Conservation (phyloP, 352 stramenopile genomes). For the Phytophthora europaea region DNA sequence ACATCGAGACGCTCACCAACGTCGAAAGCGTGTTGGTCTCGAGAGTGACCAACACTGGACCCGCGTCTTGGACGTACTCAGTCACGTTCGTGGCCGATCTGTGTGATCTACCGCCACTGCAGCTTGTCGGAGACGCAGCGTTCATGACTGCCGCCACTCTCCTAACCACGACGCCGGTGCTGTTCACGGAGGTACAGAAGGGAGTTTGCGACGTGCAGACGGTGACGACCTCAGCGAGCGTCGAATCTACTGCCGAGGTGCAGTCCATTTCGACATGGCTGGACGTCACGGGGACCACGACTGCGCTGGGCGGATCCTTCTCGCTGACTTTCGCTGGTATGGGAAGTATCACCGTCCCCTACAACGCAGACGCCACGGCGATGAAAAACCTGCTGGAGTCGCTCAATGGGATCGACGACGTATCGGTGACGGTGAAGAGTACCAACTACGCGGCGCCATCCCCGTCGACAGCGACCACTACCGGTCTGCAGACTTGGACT, state of each 20-base stretch:
- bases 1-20: constrained; percentile 85
- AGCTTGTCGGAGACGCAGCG: constrained; percentile 54
- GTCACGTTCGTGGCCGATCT: constrained; percentile 92
- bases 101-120: constrained; percentile 82
- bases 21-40: constrained; percentile 87
- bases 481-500: constrained; percentile 73
- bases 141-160: constrained; percentile 58
- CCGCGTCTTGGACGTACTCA: constrained; percentile 67
- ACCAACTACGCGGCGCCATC: constrained; percentile 53
- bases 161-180: constrained; percentile 40
- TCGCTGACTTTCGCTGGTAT: constrained; percentile 66
- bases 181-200: constrained; percentile 76
- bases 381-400: constrained; percentile 80
- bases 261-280: constrained; percentile 89
- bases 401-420: constrained; percentile 80
- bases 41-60: constrained; percentile 42
- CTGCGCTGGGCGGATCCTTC: constrained; percentile 71
- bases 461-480: constrained; percentile 12
- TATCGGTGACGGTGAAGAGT: constrained; percentile 65
- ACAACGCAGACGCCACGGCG: constrained; percentile 34
- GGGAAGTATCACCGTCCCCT: constrained; percentile 54
- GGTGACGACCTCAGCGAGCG: constrained; percentile 90
- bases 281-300: constrained; percentile 46
- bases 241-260: constrained; percentile 91
- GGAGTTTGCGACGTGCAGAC: constrained; percentile 97